Evolutionary conservation across 768 basidiomycete genomes (phyloP).

Genomic region (Pilatotrama ljubarskyi): DNA sequence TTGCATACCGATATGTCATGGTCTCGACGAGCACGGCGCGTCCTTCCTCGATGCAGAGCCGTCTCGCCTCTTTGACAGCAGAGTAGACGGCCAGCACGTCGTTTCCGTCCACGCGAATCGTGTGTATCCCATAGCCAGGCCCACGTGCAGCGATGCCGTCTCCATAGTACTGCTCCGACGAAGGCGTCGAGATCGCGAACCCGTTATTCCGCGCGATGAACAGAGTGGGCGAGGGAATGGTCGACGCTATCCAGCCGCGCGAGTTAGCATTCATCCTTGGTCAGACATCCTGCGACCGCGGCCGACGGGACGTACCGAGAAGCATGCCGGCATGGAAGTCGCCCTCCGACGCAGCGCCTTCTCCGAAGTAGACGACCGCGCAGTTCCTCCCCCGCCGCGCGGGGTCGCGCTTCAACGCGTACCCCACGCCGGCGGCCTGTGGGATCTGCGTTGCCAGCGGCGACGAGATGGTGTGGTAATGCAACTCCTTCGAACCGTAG

Average conservation of each 20-base stretch:
- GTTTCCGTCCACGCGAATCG: slow-evolving; percentile 92
- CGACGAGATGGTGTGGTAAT: slow-evolving; percentile 94
- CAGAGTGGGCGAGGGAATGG: slow-evolving; percentile 70
- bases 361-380: slow-evolving; percentile 89
- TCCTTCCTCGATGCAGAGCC: slow-evolving; percentile 70
- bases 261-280: background rate
- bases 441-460: slow-evolving; percentile 94
- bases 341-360: slow-evolving; percentile 92
- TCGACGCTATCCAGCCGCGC: slow-evolving; percentile 48
- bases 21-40: slow-evolving; percentile 86
- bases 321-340: slow-evolving; percentile 94
- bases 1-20: slow-evolving; percentile 80
- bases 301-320: slow-evolving; percentile 36
- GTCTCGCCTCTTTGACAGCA: slow-evolving; percentile 71
- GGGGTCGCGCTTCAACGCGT: slow-evolving; percentile 81
- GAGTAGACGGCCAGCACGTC: slow-evolving; percentile 82
- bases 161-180: slow-evolving; percentile 85
- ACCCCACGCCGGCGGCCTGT: slow-evolving; percentile 91
- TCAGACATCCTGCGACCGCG: background rate
- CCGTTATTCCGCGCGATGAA: slow-evolving; percentile 85
- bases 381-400: slow-evolving; percentile 66
- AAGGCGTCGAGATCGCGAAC: slow-evolving; percentile 93
- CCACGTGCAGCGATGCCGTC: slow-evolving; percentile 93
- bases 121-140: slow-evolving; percentile 89
- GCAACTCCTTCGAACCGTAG: slow-evolving; percentile 79